A percentile compares a stretch with the other conserved stretches of the same genome.
These are phyloP conservation scores for Trichoderma asperelloides DNA, from an alignment of 495 filamentous ascomycete species.

Conservation along the genomic window DNA sequence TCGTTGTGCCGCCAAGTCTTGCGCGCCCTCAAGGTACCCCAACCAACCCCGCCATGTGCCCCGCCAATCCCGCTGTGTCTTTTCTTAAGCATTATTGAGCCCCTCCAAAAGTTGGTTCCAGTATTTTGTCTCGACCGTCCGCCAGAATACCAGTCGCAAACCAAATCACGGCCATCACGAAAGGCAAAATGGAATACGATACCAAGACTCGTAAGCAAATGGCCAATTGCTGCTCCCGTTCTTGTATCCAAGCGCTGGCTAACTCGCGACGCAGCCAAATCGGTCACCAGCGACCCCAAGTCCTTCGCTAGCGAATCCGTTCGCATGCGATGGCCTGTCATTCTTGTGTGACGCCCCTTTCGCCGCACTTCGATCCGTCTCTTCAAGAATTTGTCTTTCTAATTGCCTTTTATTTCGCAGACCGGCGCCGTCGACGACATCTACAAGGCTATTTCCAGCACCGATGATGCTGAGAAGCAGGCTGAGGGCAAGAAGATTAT, in stretches of 20 bases:
- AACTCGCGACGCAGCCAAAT: conserved; percentile 48
- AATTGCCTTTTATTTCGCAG: conserved; percentile 32
- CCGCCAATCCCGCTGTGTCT: not conserved
- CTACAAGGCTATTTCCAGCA: conserved; percentile 61
- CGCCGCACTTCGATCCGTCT: not conserved
- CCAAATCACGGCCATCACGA: not conserved
- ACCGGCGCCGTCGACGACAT: conserved; percentile 92
- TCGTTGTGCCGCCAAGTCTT: not conserved
- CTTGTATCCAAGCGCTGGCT: not conserved
- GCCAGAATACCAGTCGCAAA: not conserved
- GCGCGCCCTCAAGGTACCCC: not conserved
- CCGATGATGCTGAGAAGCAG: conserved; percentile 51
- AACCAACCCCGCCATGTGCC: not conserved
- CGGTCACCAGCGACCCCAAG: conserved; percentile 65
- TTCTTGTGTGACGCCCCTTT: conserved; percentile 52
- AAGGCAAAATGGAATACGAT: conserved; percentile 48
- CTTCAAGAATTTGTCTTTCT: not conserved
- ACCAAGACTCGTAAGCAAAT: conserved; percentile 36
- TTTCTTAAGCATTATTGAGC: not conserved
- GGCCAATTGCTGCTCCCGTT: not conserved
- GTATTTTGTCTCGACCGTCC: not conserved
- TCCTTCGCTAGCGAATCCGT: conserved; percentile 84
- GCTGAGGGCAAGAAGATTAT: conserved; percentile 83
- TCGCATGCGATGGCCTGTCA: conserved; percentile 83
- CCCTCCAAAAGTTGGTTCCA: not conserved